Base-by-base conservation (phyloP, 805 yeast species). In the Lachancea kluyveri region DNA sequence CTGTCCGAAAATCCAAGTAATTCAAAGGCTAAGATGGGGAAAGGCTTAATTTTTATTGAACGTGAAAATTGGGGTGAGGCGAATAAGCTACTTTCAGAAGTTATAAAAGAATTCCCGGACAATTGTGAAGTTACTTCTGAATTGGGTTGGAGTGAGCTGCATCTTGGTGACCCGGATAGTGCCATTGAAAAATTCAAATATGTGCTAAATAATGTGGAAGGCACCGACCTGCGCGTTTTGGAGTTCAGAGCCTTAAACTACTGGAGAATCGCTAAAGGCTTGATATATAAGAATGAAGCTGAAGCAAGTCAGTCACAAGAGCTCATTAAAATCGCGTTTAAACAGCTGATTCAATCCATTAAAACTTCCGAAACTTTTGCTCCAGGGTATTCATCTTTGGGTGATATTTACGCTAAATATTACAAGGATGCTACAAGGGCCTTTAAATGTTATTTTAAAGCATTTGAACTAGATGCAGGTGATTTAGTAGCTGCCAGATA, bases 391-490 rank as follows among this genome's bases (percentile, higher is more conserved):
- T 78, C 96, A 0, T 69, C 86, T 2, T 60, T 92, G 16, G 98
- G 98, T 15, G 54, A 69, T 30, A 64, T 85, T n/a, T 88, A 85
- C 47, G 57, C 70, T 4, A 67, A 70, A 2, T 62, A 69, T 37
- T 77, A 68, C 38, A 57, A 64, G 7, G 95, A 87, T 48, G 51
- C 58, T 17, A 60, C 62, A 0, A 70, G 92, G 28, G 94, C 96
- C 0, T 77, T 77, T 33, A 86, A 85, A 51, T 87, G 96, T 54
- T 90, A 79, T 53, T 76, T 79, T 52, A 84, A 79, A 48, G 96
- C 97, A 0, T 83, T 90, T 52, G 96, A 90, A 48, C 59, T 90
- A 18, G 92, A 87, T 54, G 70, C 79, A 0, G 72, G 79, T 9
- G 94, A 92, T 49, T 59, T 81, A 6, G 60, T 57, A 1, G 84